A percentile compares a stretch with the other conserved stretches of the same genome.
phyloP scores from a whole-genome alignment of 768 basidiomycete species.

The Panaeolus papilionaceus region DNA sequence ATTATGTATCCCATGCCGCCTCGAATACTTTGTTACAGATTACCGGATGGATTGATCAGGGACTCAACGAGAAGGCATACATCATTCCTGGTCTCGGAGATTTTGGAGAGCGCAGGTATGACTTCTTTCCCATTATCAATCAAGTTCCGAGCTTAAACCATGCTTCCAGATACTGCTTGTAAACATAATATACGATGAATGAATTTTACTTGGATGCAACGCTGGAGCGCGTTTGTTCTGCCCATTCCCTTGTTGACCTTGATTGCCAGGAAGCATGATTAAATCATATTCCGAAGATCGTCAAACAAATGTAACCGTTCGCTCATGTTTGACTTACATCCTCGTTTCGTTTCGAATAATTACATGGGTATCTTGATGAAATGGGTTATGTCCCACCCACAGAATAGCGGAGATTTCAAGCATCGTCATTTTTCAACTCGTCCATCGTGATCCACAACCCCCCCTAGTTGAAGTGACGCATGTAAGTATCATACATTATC shows the following conservation, averaged over 20 bases:
- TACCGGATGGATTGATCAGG: slow-evolving; percentile 95
- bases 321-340: background rate
- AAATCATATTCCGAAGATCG: background rate
- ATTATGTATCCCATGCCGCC: background rate
- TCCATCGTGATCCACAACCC: slow-evolving; percentile 38
- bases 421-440: slow-evolving; percentile 21
- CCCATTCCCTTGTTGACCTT: background rate
- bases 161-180: background rate
- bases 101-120: slow-evolving; percentile 88
- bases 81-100: slow-evolving; percentile 97
- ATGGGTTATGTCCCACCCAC: too few species aligned
- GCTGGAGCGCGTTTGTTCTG: background rate
- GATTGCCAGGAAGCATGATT: background rate
- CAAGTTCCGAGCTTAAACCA: background rate
- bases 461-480: slow-evolving; percentile 23
- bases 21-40: slow-evolving; percentile 53
- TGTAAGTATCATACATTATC: background rate
- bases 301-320: background rate
- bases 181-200: background rate
- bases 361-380: background rate
- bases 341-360: background rate
- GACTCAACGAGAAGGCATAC: slow-evolving; percentile 89
- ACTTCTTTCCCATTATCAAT: background rate
- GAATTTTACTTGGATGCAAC: background rate
- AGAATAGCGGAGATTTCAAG: background rate